These are phyloP conservation scores for Penicillium sp. DNA, from an alignment of 2,329 filamentous ascomycete genomes.

Conservation along the genomic window DNA sequence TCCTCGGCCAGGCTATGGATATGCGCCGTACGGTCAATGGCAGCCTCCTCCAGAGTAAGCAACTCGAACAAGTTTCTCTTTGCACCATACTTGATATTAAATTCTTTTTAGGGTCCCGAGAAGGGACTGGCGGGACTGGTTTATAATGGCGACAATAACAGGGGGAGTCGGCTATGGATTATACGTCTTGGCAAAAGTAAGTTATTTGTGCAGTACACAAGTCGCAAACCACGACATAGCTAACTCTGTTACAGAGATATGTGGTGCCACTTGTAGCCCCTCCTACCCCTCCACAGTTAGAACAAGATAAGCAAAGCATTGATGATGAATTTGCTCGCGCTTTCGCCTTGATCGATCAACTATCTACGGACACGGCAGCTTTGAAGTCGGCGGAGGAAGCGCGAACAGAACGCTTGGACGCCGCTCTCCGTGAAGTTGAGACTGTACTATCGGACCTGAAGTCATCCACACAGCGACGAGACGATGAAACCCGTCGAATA, in stretches of 20 bases:
- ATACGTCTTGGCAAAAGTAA: slow-evolving; percentile 80
- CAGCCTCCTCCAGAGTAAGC: slow-evolving; percentile 54
- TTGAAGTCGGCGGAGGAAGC: slow-evolving; percentile 84
- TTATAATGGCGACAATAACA: slow-evolving; percentile 97
- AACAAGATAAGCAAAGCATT: slow-evolving; percentile 88
- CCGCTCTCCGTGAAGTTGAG: slow-evolving; percentile 78
- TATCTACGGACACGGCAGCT: slow-evolving; percentile 81
- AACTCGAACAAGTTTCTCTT: not conserved
- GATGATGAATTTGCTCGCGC: slow-evolving; percentile 92
- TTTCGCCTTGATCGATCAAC: slow-evolving; percentile 85
- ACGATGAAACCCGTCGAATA: slow-evolving; percentile 81
- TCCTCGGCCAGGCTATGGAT: slow-evolving; percentile 44
- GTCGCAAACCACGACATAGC: not conserved
- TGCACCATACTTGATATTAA: slow-evolving; percentile 4
- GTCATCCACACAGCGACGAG: slow-evolving; percentile 71
- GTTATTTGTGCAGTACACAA: slow-evolving; percentile 10
- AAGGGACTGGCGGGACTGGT: slow-evolving; percentile 97
- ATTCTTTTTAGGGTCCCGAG: slow-evolving; percentile 53
- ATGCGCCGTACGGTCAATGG: slow-evolving; percentile 51
- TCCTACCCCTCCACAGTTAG: slow-evolving; percentile 86
- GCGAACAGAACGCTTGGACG: slow-evolving; percentile 77
- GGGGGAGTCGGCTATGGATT: slow-evolving; percentile 85
- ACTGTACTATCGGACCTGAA: slow-evolving; percentile 77
- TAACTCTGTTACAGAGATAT: slow-evolving; percentile 62
- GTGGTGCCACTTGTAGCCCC: slow-evolving; percentile 86